Conservation (phyloP, 306 rosid species). For the Ammopiptanthus mongolicus region DNA sequence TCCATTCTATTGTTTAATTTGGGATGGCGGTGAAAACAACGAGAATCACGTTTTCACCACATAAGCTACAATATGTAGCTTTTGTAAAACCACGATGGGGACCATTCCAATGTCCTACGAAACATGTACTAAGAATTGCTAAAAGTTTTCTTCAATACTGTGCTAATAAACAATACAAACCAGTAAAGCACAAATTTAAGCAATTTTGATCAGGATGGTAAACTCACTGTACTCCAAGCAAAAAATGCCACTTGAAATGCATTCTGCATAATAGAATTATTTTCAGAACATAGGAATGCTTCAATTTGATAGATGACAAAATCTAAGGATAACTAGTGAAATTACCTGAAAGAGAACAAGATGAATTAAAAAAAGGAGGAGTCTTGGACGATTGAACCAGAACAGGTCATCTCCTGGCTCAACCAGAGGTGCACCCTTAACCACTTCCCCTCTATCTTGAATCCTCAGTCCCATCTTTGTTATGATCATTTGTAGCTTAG, state of each 20-base stretch:
- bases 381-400: constrained; percentile 67
- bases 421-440: constrained; percentile 73
- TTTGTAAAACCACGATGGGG: too few relatives aligned
- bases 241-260: constrained; percentile 85
- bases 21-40: too few relatives aligned
- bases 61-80: too few relatives aligned
- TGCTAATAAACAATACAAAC: background rate
- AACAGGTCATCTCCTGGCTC: constrained; percentile 70
- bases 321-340: background rate
- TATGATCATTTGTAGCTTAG: constrained; percentile 69
- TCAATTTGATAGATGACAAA: background rate
- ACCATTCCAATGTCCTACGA: too few relatives aligned
- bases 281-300: background rate
- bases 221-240: constrained; percentile 68
- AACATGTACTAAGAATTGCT: too few relatives aligned
- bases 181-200: background rate
- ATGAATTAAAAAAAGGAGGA: constrained; percentile 65
- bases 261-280: constrained; percentile 44
- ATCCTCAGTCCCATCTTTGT: constrained; percentile 65
- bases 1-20: too few relatives aligned
- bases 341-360: constrained; percentile 72
- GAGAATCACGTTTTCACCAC: too few relatives aligned
- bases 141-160: background rate
- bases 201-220: background rate
- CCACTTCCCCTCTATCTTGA: constrained; percentile 63